Conservation (phyloP, 495 filamentous ascomycete genomes). For the Chaetomidium leptoderma region DNA sequence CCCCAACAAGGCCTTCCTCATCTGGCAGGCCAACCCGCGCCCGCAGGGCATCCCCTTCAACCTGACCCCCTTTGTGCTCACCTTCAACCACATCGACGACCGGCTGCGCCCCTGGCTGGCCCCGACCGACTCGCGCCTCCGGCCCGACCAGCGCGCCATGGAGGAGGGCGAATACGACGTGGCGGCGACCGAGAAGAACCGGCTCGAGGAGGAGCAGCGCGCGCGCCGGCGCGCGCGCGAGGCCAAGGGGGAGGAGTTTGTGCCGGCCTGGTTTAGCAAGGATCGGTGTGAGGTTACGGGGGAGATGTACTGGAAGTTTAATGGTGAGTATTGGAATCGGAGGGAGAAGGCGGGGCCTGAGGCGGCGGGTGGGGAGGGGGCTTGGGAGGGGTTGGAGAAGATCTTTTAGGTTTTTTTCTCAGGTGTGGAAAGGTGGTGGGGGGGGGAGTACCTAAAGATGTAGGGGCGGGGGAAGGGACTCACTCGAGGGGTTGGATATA, state of each 20-base stretch:
- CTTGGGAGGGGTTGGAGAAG: conserved; percentile 47
- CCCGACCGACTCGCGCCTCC: conserved; percentile 84
- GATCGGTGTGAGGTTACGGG: conserved; percentile 70
- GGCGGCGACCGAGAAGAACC: conserved; percentile 89
- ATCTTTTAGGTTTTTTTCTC: too few relatives aligned
- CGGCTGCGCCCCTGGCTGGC: conserved; percentile 66
- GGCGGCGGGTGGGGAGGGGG: conserved; percentile 37
- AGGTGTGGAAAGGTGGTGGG: background rate
- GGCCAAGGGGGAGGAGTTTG: conserved; percentile 70
- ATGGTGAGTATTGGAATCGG: conserved; percentile 79
- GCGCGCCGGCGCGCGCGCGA: conserved; percentile 70
- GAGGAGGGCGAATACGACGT: conserved; percentile 94
- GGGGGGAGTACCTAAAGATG: too few relatives aligned
- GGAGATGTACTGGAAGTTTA: conserved; percentile 85
- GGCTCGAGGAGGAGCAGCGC: conserved; percentile 90
- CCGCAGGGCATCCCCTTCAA: conserved; percentile 91
- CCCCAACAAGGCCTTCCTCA: conserved; percentile 70
- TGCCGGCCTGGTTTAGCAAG: conserved; percentile 80
- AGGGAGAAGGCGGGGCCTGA: conserved; percentile 54
- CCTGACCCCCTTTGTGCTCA: conserved; percentile 91
- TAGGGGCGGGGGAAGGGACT: background rate
- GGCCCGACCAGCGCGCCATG: conserved; percentile 98
- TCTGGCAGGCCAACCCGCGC: conserved; percentile 83
- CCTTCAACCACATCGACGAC: conserved; percentile 83
- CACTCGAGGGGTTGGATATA: background rate